Conservation (phyloP, 306 rosid species). For the Pueraria montana region DNA sequence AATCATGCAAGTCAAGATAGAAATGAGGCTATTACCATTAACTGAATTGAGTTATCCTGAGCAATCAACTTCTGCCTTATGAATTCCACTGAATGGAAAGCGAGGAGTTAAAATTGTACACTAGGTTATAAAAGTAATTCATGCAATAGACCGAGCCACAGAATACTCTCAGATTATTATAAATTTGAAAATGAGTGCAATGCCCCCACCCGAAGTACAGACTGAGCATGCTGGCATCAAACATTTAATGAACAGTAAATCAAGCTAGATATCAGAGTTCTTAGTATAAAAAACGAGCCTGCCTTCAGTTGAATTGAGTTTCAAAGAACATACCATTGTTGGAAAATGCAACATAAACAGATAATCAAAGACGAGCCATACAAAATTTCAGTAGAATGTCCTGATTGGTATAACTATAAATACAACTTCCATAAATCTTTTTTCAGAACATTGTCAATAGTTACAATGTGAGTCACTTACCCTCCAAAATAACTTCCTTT, state of each 20-base stretch:
- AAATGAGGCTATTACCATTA: slow-evolving; percentile 65
- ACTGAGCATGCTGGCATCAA: not conserved
- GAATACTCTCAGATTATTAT: slow-evolving; percentile 23
- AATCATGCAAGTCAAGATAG: slow-evolving; percentile 39
- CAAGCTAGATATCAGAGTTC: not conserved
- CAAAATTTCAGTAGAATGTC: slow-evolving; percentile 34
- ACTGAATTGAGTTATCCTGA: slow-evolving; percentile 76
- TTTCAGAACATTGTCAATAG: slow-evolving; percentile 46
- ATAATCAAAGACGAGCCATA: slow-evolving; percentile 16
- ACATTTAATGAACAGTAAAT: not conserved
- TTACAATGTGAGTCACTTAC: slow-evolving; percentile 63
- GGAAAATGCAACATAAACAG: slow-evolving; percentile 30
- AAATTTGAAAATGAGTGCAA: slow-evolving; percentile 28
- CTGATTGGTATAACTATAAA: slow-evolving; percentile 19
- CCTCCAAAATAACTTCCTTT: slow-evolving; percentile 78
- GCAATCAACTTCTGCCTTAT: slow-evolving; percentile 77
- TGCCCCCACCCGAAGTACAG: not conserved
- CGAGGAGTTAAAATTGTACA: slow-evolving; percentile 33
- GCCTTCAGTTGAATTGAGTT: slow-evolving; percentile 12
- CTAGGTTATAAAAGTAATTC: slow-evolving; percentile 24
- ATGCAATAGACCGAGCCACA: slow-evolving; percentile 1
- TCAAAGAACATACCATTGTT: not conserved
- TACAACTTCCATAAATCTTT: slow-evolving; percentile 14
- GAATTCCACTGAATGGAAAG: slow-evolving; percentile 70
- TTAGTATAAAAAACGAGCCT: slow-evolving; percentile 20